phyloP scores from a whole-genome alignment of 345 rosid species.

The Melaleuca quinquenervia region DNA sequence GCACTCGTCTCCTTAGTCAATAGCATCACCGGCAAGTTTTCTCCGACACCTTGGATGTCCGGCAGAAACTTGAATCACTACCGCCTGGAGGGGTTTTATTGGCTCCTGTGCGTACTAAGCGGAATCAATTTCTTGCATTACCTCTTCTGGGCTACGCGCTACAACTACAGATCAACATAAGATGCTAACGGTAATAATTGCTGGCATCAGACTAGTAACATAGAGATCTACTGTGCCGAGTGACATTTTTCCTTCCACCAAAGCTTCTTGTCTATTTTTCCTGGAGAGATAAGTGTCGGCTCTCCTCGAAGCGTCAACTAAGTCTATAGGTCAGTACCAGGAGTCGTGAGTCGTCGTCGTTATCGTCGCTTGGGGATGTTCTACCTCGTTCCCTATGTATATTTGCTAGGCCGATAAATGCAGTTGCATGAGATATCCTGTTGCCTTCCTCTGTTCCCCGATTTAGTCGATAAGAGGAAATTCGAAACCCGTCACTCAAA shows the following conservation, averaged over 20 bases:
- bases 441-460: neutral
- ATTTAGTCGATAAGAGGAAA: neutral
- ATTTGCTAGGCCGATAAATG: neutral
- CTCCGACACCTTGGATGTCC: constrained; percentile 53
- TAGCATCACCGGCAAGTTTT: constrained; percentile 23
- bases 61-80: constrained; percentile 73
- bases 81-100: constrained; percentile 72
- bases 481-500: neutral
- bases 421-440: neutral
- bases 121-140: constrained; percentile 63
- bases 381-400: neutral
- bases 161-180: constrained; percentile 35
- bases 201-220: neutral
- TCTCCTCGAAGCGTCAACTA: neutral
- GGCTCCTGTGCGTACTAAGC: constrained; percentile 76
- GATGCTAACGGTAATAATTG: neutral
- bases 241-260: neutral
- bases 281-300: neutral
- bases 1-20: constrained; percentile 59
- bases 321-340: neutral
- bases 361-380: neutral
- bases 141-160: constrained; percentile 77
- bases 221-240: neutral
- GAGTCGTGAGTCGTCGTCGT: neutral
- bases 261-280: neutral